A percentile compares a stretch with the other conserved stretches of the same genome.
Conservation (phyloP, 2,329 filamentous ascomycete species). For the Ilyonectria destructans region DNA sequence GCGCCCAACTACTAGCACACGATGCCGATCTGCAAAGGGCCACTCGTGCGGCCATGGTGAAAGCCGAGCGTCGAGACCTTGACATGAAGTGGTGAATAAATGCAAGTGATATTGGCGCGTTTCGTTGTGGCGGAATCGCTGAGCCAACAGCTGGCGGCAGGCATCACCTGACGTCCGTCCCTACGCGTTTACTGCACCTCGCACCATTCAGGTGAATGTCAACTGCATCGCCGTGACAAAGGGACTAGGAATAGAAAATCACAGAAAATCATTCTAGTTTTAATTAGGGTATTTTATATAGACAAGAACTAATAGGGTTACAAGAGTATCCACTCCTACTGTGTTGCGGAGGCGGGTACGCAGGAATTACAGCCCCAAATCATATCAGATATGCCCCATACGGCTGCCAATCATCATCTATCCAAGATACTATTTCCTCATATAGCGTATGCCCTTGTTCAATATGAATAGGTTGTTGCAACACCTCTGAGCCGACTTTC, state of each 20-base stretch:
- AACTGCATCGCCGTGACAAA: not conserved
- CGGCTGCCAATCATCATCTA: slow-evolving; percentile 56
- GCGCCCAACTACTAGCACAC: not conserved
- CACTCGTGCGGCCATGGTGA: slow-evolving; percentile 15
- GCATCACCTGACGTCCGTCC: slow-evolving; percentile 25
- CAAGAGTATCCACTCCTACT: not conserved
- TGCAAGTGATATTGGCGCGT: not conserved
- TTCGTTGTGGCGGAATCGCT: not conserved
- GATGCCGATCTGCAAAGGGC: not conserved
- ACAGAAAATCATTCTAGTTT: not conserved
- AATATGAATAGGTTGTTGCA: slow-evolving; percentile 49
- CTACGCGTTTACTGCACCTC: not conserved
- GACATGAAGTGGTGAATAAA: not conserved
- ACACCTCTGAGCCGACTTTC: slow-evolving; percentile 36
- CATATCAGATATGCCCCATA: slow-evolving; percentile 49
- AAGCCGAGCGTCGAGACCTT: not conserved
- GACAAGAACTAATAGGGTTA: not conserved
- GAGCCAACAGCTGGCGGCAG: not conserved
- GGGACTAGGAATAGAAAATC: not conserved
- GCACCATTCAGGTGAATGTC: not conserved
- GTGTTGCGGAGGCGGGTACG: no score
- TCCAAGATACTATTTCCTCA: slow-evolving; percentile 57
- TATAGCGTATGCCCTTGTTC: slow-evolving; percentile 54
- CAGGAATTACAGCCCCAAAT: no score
- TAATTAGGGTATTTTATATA: not conserved